Base-by-base conservation (phyloP, 2,329 filamentous ascomycete species). In the Pseudogymnoascus sp. region DNA sequence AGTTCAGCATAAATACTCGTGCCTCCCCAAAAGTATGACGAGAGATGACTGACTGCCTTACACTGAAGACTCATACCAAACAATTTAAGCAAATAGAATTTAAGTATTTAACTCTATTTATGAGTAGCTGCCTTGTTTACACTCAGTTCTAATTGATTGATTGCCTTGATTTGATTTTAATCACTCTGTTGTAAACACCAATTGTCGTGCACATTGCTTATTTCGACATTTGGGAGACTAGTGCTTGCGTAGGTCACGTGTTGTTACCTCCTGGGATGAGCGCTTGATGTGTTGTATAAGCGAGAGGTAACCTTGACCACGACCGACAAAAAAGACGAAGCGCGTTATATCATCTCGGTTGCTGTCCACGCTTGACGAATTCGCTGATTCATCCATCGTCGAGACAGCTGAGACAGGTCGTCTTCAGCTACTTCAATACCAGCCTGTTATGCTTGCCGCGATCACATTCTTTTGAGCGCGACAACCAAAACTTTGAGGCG, bases 331-430 rank as follows among this genome's bases (percentile, higher is more conserved):
- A 55, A 55, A 55, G 49, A 55, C 49, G 49, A 55, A 33, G 49
- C 49, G 28, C 49, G 49, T 55, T 55, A 55, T 55, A 55, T 55
- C 49, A 55, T 55, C 49, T 21, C 49, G 49, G 33, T 55, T 55
- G 49, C 28, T 55, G 49, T 55, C 28, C 49, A 55, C 49, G 28
- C 49, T 55, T 33, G 49, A 55, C 49, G 49, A 55, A 55, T 55
- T 55, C 49, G 21, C 33, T 33, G 16, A 58, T 59, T 52, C 61
- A 37, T 60, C 60, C 58, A 21, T 61, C 49, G 38, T 52, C 55
- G 40, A 65, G 61, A 64, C 38, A 55, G 49, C 49, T 55, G 49
- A 55, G 49, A 55, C 49, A 55, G 49, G 28, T 33, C 49, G 49
- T 55, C 49, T 33, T 55, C 49, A 55, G 49, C 49, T 55, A 33